Conservation (phyloP, 257 asterid species). For the Solanum infundibuliforme region DNA sequence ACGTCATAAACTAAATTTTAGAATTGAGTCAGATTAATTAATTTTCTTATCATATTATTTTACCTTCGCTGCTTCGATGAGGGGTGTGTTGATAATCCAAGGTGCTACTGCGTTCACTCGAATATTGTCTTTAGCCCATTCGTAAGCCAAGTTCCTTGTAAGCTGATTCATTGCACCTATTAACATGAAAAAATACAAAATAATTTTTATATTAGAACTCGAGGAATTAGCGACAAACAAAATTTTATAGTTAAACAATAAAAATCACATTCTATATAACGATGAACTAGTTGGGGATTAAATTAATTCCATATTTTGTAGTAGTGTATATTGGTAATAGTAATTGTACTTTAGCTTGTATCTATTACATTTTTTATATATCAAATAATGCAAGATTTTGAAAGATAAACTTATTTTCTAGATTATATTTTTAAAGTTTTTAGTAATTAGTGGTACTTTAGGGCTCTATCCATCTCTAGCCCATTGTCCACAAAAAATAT, state of each 20-base stretch:
- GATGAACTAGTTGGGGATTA: background rate
- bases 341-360: too few species aligned
- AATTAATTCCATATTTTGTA: too few species aligned
- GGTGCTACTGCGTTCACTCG: slow-evolving; percentile 24
- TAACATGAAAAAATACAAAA: background rate
- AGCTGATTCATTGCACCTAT: slow-evolving; percentile 22
- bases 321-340: too few species aligned
- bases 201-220: too few species aligned
- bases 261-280: background rate
- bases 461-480: background rate
- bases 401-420: too few species aligned
- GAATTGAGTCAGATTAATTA: too few species aligned
- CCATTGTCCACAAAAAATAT: background rate
- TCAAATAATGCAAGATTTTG: background rate
- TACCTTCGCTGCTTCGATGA: background rate
- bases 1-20: too few species aligned
- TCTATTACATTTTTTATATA: too few species aligned
- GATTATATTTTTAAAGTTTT: too few species aligned
- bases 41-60: background rate
- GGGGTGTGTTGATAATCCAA: slow-evolving; percentile 14
- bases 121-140: slow-evolving; percentile 25
- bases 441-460: background rate
- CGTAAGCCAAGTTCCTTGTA: slow-evolving; percentile 22
- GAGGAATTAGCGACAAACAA: background rate
- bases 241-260: too few species aligned